Evolutionary conservation across 2,329 filamentous ascomycete genomes (phyloP).

Genomic region (Westerdykella sp.): DNA sequence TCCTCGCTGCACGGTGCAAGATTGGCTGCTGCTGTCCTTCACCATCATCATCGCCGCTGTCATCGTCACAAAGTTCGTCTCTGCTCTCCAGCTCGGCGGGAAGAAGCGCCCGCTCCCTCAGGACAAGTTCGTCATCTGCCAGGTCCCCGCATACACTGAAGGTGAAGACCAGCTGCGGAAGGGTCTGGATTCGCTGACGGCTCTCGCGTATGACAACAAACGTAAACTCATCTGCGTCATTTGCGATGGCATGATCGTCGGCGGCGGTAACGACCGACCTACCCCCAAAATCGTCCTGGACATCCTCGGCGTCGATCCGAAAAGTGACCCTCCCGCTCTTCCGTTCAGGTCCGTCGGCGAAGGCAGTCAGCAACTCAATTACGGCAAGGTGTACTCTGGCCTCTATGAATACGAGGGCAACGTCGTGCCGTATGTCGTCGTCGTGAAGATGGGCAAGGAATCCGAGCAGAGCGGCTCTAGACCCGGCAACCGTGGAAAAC

Average conservation of each 20-base stretch:
- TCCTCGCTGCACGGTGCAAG: slow-evolving; percentile 76
- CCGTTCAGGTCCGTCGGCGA: slow-evolving; percentile 90
- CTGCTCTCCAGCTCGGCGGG: slow-evolving; percentile 86
- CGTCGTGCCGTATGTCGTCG: slow-evolving; percentile 89
- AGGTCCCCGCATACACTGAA: slow-evolving; percentile 96
- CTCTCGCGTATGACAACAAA: slow-evolving; percentile 96
- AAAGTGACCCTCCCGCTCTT: slow-evolving; percentile 87
- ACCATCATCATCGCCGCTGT: slow-evolving; percentile 76
- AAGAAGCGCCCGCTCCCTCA: slow-evolving; percentile 84
- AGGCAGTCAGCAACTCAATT: slow-evolving; percentile 90
- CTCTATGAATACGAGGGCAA: slow-evolving; percentile 97
- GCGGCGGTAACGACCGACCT: slow-evolving; percentile 89
- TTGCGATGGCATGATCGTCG: slow-evolving; percentile 95
- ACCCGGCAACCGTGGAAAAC: slow-evolving; percentile 96
- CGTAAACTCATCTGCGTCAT: slow-evolving; percentile 93
- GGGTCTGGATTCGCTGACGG: slow-evolving; percentile 87
- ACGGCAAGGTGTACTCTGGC: slow-evolving; percentile 96
- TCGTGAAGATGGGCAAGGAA: slow-evolving; percentile 96
- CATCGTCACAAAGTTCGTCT: slow-evolving; percentile 81
- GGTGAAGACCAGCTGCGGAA: slow-evolving; percentile 92
- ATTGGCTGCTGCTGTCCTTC: slow-evolving; percentile 82
- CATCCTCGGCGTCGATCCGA: slow-evolving; percentile 93
- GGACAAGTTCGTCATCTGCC: slow-evolving; percentile 98
- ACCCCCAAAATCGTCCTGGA: slow-evolving; percentile 97
- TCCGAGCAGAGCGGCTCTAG: slow-evolving; percentile 87